These are phyloP conservation scores for Amanita brunnescens DNA, from an alignment of 768 basidiomycete species.

Conservation along the genomic window DNA sequence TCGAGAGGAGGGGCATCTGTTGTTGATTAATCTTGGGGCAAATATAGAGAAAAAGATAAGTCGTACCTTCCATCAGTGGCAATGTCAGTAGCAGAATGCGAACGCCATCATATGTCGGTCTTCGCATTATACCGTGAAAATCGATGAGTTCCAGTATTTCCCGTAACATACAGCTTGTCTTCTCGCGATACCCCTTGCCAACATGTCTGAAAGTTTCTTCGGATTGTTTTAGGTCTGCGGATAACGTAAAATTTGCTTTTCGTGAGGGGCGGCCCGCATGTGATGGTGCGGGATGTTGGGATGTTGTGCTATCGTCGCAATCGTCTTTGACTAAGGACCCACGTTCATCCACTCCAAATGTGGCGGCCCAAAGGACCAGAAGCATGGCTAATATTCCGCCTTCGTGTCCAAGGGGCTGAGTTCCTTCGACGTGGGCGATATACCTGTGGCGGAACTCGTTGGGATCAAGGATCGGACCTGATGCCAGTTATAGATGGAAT, in stretches of 20 bases:
- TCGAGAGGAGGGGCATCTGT: slow-evolving; percentile 40
- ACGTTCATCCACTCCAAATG: slow-evolving; percentile 78
- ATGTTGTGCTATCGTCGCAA: background rate
- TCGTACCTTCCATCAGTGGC: slow-evolving; percentile 77
- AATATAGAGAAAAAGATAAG: slow-evolving; percentile 1
- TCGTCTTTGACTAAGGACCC: slow-evolving; percentile 31
- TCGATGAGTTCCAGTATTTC: slow-evolving; percentile 80
- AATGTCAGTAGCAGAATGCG: slow-evolving; percentile 69
- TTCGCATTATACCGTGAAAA: slow-evolving; percentile 65
- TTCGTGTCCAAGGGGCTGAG: slow-evolving; percentile 55
- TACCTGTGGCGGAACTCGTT: slow-evolving; percentile 73
- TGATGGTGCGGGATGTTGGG: background rate
- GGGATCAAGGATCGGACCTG: slow-evolving; percentile 83
- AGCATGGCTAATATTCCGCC: slow-evolving; percentile 72
- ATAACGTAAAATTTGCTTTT: background rate
- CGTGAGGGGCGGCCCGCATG: background rate
- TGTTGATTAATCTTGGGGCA: slow-evolving; percentile 7
- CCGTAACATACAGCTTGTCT: slow-evolving; percentile 59
- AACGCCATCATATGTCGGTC: slow-evolving; percentile 83
- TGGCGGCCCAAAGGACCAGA: slow-evolving; percentile 82
- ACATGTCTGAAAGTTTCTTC: slow-evolving; percentile 23
- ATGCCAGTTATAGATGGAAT: background rate
- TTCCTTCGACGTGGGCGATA: slow-evolving; percentile 53
- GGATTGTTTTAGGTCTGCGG: background rate
- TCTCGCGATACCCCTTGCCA: slow-evolving; percentile 39